Percentiles rank a stretch among this genome's conserved stretches.
Conservation (phyloP, 257 asterid species). For the Knoxia roxburghii region DNA sequence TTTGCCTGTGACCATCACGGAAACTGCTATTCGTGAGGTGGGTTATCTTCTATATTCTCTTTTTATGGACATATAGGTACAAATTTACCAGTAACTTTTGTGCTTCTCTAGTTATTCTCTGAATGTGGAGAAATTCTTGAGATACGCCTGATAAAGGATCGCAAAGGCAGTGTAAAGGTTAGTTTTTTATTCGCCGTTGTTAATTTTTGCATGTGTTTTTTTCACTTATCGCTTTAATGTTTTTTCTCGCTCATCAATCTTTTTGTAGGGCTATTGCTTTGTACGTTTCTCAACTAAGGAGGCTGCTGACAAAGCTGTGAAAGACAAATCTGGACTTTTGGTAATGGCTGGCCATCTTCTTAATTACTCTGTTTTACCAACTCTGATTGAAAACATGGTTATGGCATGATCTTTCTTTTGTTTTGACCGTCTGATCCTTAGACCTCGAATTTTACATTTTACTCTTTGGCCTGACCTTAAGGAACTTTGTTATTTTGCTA, state of each 20-base stretch:
- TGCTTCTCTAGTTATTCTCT: conserved; percentile 57
- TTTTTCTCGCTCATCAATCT: conserved; percentile 12
- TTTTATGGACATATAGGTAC: conserved; percentile 9
- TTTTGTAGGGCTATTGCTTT: conserved; percentile 81
- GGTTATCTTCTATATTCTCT: neutral
- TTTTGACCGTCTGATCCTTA: neutral
- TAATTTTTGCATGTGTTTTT: conserved; percentile 1
- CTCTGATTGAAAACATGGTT: neutral
- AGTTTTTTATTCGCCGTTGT: conserved; percentile 5
- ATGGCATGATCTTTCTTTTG: neutral
- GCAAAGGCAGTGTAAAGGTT: conserved; percentile 61
- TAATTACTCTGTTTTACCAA: neutral
- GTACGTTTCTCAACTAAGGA: conserved; percentile 72
- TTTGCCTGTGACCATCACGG: conserved; percentile 51
- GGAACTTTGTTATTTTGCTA: neutral
- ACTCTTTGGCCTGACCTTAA: neutral
- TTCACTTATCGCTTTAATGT: neutral
- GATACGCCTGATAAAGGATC: conserved; percentile 65
- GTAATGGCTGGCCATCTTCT: conserved; percentile 34
- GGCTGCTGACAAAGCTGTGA: conserved; percentile 81
- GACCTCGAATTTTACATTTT: neutral
- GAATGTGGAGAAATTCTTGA: conserved; percentile 70
- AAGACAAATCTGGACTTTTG: conserved; percentile 61
- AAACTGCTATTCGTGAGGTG: conserved; percentile 63
- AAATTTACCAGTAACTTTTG: neutral